These are phyloP conservation scores for Penicillium polonicum DNA, from an alignment of 2,329 filamentous ascomycete species.

Conservation along the genomic window DNA sequence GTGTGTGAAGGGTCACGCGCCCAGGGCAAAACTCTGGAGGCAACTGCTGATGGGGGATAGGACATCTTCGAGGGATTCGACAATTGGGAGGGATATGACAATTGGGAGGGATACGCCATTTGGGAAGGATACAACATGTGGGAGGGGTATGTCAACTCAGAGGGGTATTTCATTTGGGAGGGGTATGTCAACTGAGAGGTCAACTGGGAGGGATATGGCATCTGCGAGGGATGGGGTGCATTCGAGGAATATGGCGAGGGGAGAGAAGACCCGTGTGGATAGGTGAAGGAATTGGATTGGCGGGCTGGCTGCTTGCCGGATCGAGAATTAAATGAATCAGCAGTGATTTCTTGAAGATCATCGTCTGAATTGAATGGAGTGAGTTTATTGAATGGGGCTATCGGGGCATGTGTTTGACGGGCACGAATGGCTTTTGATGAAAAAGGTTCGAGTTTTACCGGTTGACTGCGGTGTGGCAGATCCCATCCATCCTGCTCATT, in stretches of 20 bases:
- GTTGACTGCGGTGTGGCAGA: slow-evolving; percentile 13
- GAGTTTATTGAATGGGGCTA: background rate
- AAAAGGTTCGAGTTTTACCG: background rate
- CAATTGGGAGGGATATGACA: background rate
- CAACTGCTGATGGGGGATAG: background rate
- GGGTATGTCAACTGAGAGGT: background rate
- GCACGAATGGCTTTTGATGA: background rate
- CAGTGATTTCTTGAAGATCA: slow-evolving; percentile 30
- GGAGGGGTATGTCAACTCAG: background rate
- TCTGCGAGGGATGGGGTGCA: background rate
- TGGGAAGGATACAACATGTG: background rate
- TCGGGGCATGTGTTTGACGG: background rate
- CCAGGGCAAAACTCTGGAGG: slow-evolving; percentile 3
- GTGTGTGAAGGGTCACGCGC: background rate
- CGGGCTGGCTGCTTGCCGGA: slow-evolving; percentile 1
- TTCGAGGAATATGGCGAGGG: background rate
- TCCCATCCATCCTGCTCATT: slow-evolving; percentile 5
- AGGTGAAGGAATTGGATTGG: background rate
- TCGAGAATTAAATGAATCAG: slow-evolving; percentile 11
- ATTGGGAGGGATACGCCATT: background rate
- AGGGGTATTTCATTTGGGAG: background rate
- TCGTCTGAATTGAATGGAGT: slow-evolving; percentile 20
- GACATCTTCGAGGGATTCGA: background rate
- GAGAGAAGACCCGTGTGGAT: background rate
- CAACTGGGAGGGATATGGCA: background rate